Evolutionary conservation across 768 basidiomycete genomes (phyloP).

Genomic region (Saitozyma podzolica): DNA sequence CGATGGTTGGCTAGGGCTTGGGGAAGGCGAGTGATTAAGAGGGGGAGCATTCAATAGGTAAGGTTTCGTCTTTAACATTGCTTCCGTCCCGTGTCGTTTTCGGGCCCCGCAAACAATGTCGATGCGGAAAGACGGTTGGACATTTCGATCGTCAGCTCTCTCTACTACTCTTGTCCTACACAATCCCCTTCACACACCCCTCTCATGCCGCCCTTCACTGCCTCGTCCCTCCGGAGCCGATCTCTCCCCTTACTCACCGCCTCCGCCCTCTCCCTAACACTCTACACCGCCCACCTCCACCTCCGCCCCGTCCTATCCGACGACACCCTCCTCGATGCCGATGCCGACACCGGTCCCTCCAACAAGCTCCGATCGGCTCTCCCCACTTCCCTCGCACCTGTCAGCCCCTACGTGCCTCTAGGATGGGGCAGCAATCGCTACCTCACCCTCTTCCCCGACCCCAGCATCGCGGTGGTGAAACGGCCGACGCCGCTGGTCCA

Average conservation of each 20-base stretch:
- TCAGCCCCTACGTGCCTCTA: slow-evolving; percentile 34
- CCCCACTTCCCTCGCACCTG: slow-evolving; percentile 3
- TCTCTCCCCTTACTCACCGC: slow-evolving; percentile 36
- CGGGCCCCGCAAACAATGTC: too few relatives aligned
- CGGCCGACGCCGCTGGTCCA: slow-evolving; percentile 37
- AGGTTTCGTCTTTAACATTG: too few relatives aligned
- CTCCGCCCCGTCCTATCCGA: slow-evolving; percentile 5
- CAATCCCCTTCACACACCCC: too few relatives aligned
- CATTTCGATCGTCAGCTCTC: too few relatives aligned
- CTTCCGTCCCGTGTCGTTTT: too few relatives aligned
- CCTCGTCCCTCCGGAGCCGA: too few relatives aligned
- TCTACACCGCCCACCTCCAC: slow-evolving; percentile 30
- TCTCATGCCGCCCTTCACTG: too few relatives aligned
- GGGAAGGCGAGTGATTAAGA: too few relatives aligned
- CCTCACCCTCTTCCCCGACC: slow-evolving; percentile 32
- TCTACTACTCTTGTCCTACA: too few relatives aligned
- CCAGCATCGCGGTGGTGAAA: slow-evolving; percentile 28
- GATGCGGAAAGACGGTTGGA: too few relatives aligned
- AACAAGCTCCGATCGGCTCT: slow-evolving; percentile 3
- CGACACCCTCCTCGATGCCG: not conserved
- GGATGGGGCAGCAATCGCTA: slow-evolving; percentile 50
- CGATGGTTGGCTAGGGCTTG: too few relatives aligned
- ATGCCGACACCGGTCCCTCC: not conserved
- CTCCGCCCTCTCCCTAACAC: slow-evolving; percentile 25
- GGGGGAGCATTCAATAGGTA: too few relatives aligned